Evolutionary conservation across 2,329 filamentous ascomycete genomes (phyloP), one percentile per base, ranked within the genome.

Genomic region (Penicillium freii): DNA sequence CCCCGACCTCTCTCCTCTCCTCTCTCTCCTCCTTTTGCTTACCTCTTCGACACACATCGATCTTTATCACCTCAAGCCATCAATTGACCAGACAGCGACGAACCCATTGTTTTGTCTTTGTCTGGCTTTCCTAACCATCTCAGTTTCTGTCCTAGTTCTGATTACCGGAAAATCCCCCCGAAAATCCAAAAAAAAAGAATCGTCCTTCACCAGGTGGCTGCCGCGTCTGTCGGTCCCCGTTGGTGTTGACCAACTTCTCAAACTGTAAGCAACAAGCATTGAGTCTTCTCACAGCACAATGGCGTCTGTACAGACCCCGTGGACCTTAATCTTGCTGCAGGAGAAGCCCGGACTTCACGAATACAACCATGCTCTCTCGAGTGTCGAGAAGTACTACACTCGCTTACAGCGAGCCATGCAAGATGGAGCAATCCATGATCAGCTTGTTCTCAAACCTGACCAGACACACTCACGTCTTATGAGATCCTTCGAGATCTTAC

Each of bases 381-480:
- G 38, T 5, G 43, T 60, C 10, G 55, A 54, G 15, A 57, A 49
- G 17, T 60, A 59, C 23, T 57, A 59, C 50, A 42, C 39, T 25
- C 53, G 36, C 17, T 38, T 59, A 11, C 25, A 38, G 36, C n/a
- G 15, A 19, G 55, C 44, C 5, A 60, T 60, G 58, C 31, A 43
- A 36, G 36, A 54, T 40, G 46, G 36, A 27, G 23, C 40, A 1
- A 29, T 58, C 17, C 58, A 47, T 9, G 58, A 58, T n/a, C 54
- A 54, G 11, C 36, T 60, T 3, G n/a, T 47, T 34, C 44, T 60
- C 10, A 53, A 58, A 25, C 58, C 50, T 0, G 47, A 48, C 19
- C 56, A 58, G 15, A 43, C 46, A n/a, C 36, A 60, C n/a, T 27
- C 42, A 9, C 61, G 59, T 21, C 56, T 63, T 1, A 33, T 62